phyloP scores from a whole-genome alignment of 257 asterid species.

The Vinca minor region DNA sequence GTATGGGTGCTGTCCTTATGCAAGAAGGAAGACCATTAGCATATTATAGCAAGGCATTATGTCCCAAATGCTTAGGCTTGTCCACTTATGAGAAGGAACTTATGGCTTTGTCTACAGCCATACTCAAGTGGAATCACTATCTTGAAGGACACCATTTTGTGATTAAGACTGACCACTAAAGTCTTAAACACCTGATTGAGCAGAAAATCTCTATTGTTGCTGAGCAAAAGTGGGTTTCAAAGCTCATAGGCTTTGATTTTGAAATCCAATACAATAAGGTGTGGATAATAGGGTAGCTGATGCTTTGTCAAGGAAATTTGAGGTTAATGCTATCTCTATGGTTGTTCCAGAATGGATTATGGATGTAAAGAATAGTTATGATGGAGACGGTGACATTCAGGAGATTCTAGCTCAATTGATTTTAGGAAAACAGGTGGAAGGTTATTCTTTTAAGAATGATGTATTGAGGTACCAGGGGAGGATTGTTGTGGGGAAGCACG shows the following conservation, averaged over 20 bases:
- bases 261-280: background rate
- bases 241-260: too few relatives aligned
- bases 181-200: too few relatives aligned
- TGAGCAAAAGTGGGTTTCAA: too few relatives aligned
- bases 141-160: background rate
- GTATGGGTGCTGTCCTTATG: background rate
- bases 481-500: background rate
- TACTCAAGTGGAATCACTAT: constrained; percentile 1
- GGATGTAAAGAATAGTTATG: background rate
- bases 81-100: too few relatives aligned
- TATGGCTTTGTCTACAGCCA: background rate
- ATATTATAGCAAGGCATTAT: constrained; percentile 2
- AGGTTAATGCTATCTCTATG: background rate
- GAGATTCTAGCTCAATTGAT: background rate
- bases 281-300: too few relatives aligned
- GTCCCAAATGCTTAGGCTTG: background rate
- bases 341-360: background rate
- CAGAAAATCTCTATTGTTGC: too few relatives aligned
- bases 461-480: background rate
- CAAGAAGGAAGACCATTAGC: background rate
- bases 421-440: background rate
- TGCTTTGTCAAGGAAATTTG: background rate
- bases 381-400: background rate
- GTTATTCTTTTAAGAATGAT: background rate
- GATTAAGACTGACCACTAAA: too few relatives aligned